Conservation (phyloP, 148 eudicot genomes). For the Amaranthus hypochondriacus region DNA sequence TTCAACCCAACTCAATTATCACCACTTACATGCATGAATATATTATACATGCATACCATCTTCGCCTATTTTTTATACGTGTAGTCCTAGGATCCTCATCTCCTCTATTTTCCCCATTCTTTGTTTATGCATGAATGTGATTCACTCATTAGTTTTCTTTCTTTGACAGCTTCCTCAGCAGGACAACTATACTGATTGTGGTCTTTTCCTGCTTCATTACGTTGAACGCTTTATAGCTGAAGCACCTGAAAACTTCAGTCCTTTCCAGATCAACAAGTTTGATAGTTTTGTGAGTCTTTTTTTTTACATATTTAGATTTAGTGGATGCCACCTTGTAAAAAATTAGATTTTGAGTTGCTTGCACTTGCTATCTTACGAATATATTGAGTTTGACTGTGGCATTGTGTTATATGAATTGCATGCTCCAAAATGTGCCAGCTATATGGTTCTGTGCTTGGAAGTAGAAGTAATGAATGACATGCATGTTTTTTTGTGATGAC, state of each 20-base stretch:
- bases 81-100: not conserved
- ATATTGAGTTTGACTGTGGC: not conserved
- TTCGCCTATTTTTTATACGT: no score
- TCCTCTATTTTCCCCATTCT: not conserved
- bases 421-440: not conserved
- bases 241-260: conserved; percentile 60
- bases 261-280: conserved; percentile 50
- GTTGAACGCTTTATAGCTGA: conserved; percentile 74
- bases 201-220: conserved; percentile 95
- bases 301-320: not conserved
- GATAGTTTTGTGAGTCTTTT: conserved; percentile 64
- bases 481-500: not conserved
- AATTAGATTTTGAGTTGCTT: not conserved
- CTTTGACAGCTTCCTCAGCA: conserved; percentile 89
- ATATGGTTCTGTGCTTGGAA: not conserved
- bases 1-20: no score
- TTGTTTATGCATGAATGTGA: not conserved
- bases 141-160: not conserved
- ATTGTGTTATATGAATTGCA: not conserved
- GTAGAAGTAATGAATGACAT: not conserved
- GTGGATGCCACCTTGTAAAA: not conserved
- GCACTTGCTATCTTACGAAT: not conserved
- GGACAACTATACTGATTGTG: conserved; percentile 79
- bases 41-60: no score
- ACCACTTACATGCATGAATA: no score